Percentiles rank a stretch among this genome's conserved stretches.
phyloP scores from a whole-genome alignment of 1,139 yeast genomes.

The Hansenula anomala region DNA sequence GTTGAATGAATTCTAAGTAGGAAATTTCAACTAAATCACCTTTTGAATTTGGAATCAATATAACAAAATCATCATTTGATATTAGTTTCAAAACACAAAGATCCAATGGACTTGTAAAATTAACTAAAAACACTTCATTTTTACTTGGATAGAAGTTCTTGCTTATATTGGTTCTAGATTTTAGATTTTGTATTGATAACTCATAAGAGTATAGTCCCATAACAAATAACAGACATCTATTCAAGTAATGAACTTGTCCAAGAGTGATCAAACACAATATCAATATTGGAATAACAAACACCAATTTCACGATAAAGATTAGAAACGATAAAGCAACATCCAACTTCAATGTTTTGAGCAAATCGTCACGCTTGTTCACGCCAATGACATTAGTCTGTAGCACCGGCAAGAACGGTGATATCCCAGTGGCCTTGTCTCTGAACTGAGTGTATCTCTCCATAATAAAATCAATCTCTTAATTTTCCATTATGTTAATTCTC shows the following conservation, averaged over 20 bases:
- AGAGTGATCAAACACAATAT: too few species aligned
- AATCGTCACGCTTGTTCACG: not conserved
- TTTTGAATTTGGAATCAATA: conserved; percentile 39
- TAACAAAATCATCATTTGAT: conserved; percentile 30
- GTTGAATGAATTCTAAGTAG: conserved; percentile 31
- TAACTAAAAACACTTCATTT: conserved; percentile 44
- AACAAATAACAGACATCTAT: conserved; percentile 6
- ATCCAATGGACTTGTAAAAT: conserved; percentile 55
- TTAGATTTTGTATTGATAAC: conserved; percentile 14
- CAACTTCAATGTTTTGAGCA: too few species aligned
- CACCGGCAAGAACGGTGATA: conserved; percentile 66
- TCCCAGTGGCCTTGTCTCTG: conserved; percentile 82
- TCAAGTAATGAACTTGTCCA: too few species aligned
- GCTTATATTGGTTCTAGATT: conserved; percentile 17
- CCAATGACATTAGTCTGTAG: conserved; percentile 9
- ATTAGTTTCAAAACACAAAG: conserved; percentile 32
- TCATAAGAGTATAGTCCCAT: conserved; percentile 12
- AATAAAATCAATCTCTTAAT: too few species aligned
- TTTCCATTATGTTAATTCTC: too few species aligned
- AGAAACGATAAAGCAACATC: too few species aligned
- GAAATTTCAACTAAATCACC: conserved; percentile 36
- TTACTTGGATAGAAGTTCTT: conserved; percentile 33
- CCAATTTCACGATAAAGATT: too few species aligned
- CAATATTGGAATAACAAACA: conserved; percentile 27
- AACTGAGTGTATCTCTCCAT: conserved; percentile 74